phyloP scores from a whole-genome alignment of 768 basidiomycete genomes.

The Macrocybe gigantea region DNA sequence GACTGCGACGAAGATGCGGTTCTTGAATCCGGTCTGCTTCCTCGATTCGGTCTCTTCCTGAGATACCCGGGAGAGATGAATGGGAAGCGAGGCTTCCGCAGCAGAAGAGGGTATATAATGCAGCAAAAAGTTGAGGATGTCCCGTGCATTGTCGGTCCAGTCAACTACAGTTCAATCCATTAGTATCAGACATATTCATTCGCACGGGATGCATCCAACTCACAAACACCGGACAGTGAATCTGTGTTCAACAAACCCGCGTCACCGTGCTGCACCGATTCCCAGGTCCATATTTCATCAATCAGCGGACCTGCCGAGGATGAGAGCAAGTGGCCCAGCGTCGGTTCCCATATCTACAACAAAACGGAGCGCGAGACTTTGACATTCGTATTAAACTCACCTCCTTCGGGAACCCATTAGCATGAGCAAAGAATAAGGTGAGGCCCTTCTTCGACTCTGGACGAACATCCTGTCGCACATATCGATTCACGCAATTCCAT shows the following conservation, averaged over 20 bases:
- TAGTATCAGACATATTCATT: neutral
- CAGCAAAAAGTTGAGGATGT: conserved; percentile 71
- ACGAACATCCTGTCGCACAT: conserved; percentile 34
- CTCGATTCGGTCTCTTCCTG: conserved; percentile 35
- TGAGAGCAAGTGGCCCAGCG: conserved; percentile 46
- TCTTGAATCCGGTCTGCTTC: conserved; percentile 37
- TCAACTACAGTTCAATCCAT: conserved; percentile 40
- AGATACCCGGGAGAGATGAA: conserved; percentile 46
- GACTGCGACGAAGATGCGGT: conserved; percentile 56
- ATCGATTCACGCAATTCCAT: conserved; percentile 74
- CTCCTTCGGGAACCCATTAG: conserved; percentile 88
- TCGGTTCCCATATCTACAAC: conserved; percentile 74
- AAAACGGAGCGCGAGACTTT: neutral
- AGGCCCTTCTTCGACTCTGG: conserved; percentile 32
- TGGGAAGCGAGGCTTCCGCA: conserved; percentile 35
- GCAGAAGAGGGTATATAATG: conserved; percentile 52
- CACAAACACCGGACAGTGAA: conserved; percentile 45
- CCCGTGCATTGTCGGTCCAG: conserved; percentile 74
- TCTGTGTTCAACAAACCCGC: conserved; percentile 68
- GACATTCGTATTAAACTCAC: conserved; percentile 26
- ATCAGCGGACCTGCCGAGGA: conserved; percentile 26
- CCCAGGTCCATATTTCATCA: conserved; percentile 80
- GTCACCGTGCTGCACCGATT: conserved; percentile 83
- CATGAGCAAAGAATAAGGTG: conserved; percentile 76
- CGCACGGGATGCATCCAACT: neutral